Evolutionary conservation across 1,139 yeast species (phyloP), one percentile per base, ranked within the genome.

Genomic region (Saccharomyces hybrid): DNA sequence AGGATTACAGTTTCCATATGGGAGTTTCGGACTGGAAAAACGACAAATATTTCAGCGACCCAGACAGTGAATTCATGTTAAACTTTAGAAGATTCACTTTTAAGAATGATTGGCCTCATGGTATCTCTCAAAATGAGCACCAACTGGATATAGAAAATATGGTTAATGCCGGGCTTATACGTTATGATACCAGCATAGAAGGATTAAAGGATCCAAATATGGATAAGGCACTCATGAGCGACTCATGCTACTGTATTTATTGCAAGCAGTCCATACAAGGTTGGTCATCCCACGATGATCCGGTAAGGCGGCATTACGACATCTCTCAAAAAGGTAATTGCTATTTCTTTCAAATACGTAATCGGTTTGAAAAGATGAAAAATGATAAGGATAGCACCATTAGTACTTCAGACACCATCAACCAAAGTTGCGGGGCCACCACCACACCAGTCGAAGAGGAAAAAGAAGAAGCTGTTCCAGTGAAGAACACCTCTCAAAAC

Each of bases 221-320:
- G 34, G 54, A 55, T 21, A 48, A 52, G 31, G 55, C 52, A 9
- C 53, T 53, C 12, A 54, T 53, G 14, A 51, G 29, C 3, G 60
- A 60, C 42, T 59, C 60, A 5, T 59, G 62, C n/a, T 64, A 57
- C 48, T 66, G 70, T 54, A 57, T 64, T n/a, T 66, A 62, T 47
- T 64, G 68, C 55, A 64, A 55, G 42, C 59, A 11, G 7, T 11
- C 19, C 6, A 2, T 38, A 11, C 44, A 38, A 38, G 44, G 44
- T 8, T 60, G 63, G 64, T 58, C 59, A 49, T 11, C 48, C 2
- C 51, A 58, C 38, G 64, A 62, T 44, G 55, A 58, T 48, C 63
- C 64, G 4, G 9, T 54, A 7, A 54, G 55, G 53, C 58, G 56
- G 27, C 60, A 57, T 49, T 57, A 47, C 27, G 48, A 50, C 32